Evolutionary conservation across 768 basidiomycete genomes (phyloP), one percentile per base, ranked within the genome.

Genomic region (Heimioporus sp.): DNA sequence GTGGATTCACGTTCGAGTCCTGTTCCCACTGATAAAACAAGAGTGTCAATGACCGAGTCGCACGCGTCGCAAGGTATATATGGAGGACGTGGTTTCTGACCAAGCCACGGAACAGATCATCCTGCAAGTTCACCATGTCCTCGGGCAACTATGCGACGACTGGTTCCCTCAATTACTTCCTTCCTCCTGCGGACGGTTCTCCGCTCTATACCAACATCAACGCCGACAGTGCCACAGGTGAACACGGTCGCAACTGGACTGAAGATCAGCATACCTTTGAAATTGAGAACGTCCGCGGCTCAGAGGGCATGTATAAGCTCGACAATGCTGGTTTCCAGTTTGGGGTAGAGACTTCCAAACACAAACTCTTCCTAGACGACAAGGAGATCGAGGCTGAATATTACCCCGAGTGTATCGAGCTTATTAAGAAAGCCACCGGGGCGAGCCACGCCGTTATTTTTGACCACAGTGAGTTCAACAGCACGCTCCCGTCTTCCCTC

Each of bases 371-470:
- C 58, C 40, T 53, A 2, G 60, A 72, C 32, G 69, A 74, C 10
- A 58, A 63, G 13, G 73, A 65, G 47, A 71, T 78, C 47, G 53
- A 69, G 46, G 46, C 47, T 30, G 67, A 67, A 32, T 78, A 78
- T 52, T 76, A 75, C 47, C 63, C 67, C 0, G 76, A 79, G 59
- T 69, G 67, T 43, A 41, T 56, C 24, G 69, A 69, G 48, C 57
- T 76, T 17, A 55, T 76, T 36, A 76, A 76, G 63, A 60, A 65
- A 36, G 39, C 67, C 34, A 74, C 73, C 1, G 73, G 72, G 13
- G 77, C 74, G n/a, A 68, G 55, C 43, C 64, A 60, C 16, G 64
- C 65, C 32, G 68, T 76, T 41, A 58, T 76, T 28, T 78, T 78
- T 52, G 76, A 76, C 48, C 72, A 75, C 45, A 77, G 73, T 68